Conservation (phyloP, 2,329 filamentous ascomycete genomes). For the Fusarium sp. region DNA sequence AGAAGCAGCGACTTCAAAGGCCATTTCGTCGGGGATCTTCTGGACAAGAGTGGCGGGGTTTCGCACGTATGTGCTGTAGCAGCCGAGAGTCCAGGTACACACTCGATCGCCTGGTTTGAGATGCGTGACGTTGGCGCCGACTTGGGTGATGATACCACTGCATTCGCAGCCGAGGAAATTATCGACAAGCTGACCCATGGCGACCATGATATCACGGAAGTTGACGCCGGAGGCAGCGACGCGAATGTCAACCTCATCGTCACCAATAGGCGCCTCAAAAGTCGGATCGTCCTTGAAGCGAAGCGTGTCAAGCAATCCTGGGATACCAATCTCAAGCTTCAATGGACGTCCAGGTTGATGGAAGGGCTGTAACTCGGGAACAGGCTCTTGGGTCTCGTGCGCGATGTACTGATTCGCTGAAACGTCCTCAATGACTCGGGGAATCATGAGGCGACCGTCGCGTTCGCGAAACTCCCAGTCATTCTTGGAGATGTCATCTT, state of each 20-base stretch:
- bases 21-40: neutral
- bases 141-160: neutral
- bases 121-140: neutral
- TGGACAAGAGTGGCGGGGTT: neutral
- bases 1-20: neutral
- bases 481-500: neutral
- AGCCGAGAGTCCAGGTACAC: neutral
- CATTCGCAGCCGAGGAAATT: constrained; percentile 4
- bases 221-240: constrained; percentile 17
- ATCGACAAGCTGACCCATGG: constrained; percentile 15
- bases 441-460: neutral
- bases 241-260: constrained; percentile 14
- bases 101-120: neutral
- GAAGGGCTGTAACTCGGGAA: neutral
- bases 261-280: neutral
- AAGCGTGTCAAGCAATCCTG: neutral
- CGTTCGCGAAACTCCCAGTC: constrained; percentile 1
- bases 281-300: neutral
- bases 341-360: neutral
- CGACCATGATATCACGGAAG: constrained; percentile 25
- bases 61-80: neutral
- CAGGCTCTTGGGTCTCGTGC: neutral
- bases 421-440: neutral
- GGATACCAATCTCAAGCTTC: constrained; percentile 1
- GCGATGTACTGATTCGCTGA: constrained; percentile 1